These are phyloP conservation scores for Lentinula boryana DNA, from an alignment of 768 basidiomycete genomes.

Conservation along the genomic window DNA sequence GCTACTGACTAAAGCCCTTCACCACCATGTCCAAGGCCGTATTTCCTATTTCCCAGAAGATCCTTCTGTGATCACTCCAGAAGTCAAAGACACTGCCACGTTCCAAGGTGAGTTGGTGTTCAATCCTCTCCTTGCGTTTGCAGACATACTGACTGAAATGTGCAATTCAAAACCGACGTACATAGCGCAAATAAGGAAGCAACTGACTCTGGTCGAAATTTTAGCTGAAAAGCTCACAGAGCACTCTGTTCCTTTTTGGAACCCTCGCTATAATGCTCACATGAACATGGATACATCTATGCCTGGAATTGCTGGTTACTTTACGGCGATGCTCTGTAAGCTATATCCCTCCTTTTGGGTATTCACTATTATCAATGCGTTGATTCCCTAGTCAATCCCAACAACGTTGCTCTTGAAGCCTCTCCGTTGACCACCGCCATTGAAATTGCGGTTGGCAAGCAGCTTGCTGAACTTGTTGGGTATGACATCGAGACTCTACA, in stretches of 20 bases:
- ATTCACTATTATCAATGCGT: background rate
- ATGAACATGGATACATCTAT: slow-evolving; percentile 1
- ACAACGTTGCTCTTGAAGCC: slow-evolving; percentile 37
- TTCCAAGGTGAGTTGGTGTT: background rate
- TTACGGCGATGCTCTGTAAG: background rate
- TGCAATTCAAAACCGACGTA: background rate
- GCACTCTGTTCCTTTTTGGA: background rate
- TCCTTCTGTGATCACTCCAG: background rate
- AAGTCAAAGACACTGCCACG: background rate
- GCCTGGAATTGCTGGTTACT: background rate
- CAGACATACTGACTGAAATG: too few relatives aligned
- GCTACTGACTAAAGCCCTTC: background rate
- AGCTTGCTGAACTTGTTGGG: slow-evolving; percentile 36
- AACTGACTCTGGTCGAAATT: background rate
- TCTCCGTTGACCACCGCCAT: slow-evolving; percentile 32
- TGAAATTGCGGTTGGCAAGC: slow-evolving; percentile 9
- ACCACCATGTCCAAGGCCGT: background rate
- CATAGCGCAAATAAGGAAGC: background rate
- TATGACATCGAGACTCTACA: slow-evolving; percentile 14
- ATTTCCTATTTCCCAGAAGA: background rate
- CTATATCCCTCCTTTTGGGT: background rate
- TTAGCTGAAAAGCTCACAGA: background rate
- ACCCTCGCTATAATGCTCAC: background rate
- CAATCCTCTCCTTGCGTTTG: background rate
- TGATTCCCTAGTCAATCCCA: slow-evolving; percentile 31